Evolutionary conservation across 345 rosid genomes (phyloP), one percentile per base, ranked within the genome.

Genomic region (Pistacia atlantica): DNA sequence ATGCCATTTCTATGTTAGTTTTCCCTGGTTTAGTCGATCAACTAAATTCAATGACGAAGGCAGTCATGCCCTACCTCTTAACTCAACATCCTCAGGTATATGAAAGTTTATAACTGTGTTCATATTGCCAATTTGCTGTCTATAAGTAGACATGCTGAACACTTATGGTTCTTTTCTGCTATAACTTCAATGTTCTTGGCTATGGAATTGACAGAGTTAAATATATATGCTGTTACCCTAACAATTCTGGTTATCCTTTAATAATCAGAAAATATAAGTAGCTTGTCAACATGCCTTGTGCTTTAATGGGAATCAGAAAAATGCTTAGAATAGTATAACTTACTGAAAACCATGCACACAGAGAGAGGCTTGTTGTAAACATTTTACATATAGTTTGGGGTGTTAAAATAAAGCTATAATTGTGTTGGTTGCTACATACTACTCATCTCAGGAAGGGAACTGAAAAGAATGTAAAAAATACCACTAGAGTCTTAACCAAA

Each of bases 11-110:
- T 56, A 86, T 82, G 79, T 82, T 95, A 81, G 76, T 90, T 72
- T 83, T 91, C 80, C 94, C 99, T 72, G 97, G 90, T 35, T 80
- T 90, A 80, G 81, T 90, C 80, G 91, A 93, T 79, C 99, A 93
- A 87, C 75, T 95, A 67, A 82, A 84, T 82, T 84, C 91, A 52
- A 84, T 90, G 87, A 91, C 79, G 85, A 89, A 87, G 69, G 71
- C 84, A 71, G 67, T 85, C 76, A 72, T 84, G 71, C 92, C 96
- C 48, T 58, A 84, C 75, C 91, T 90, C 56, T 81, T 89, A 81
- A 67, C 81, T 75, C 77, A 80, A 52, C 93, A 88, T 78, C 89
- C 89, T 65, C 87, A 83, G 94, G 99, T 93, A 65, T 56, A 57
- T 33, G 2, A 5, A 28, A 75, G 8, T 17, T 56, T 38, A 33